These are phyloP conservation scores for Galeopsis tetrahit DNA, from an alignment of 257 asterid species.

Conservation along the genomic window DNA sequence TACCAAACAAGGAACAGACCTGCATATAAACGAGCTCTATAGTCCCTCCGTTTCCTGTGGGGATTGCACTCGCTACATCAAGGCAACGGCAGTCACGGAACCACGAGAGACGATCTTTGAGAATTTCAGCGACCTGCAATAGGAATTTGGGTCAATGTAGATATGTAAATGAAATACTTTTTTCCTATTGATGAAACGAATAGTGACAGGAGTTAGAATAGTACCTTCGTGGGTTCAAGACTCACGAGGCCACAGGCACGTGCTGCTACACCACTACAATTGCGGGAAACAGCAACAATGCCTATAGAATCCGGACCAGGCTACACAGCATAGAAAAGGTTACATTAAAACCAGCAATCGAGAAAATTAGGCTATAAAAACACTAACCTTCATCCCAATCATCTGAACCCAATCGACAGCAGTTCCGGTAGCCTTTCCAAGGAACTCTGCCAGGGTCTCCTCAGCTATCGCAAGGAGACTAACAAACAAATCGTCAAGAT, in stretches of 20 bases:
- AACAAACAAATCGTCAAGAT: not conserved
- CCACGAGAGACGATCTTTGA: conserved; percentile 97
- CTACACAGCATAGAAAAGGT: conserved; percentile 39
- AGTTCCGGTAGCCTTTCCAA: conserved; percentile 99
- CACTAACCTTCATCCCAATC: conserved; percentile 99
- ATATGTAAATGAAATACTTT: not conserved
- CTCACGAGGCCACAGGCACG: conserved; percentile 99
- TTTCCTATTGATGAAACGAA: not conserved
- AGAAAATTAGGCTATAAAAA: not conserved
- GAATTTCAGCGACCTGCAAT: conserved; percentile 85
- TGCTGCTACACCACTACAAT: conserved; percentile 96
- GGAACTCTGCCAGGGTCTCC: conserved; percentile 99
- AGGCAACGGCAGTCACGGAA: conserved; percentile 89
- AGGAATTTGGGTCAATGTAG: not conserved
- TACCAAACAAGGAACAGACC: conserved; percentile 41
- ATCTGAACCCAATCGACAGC: conserved; percentile 99
- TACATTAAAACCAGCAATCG: not conserved
- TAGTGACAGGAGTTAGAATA: not conserved
- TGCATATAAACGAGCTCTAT: conserved; percentile 91
- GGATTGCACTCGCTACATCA: conserved; percentile 70
- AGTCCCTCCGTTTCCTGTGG: conserved; percentile 93
- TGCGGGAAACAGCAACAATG: conserved; percentile 96
- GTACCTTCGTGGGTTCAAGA: conserved; percentile 97
- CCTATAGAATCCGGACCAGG: conserved; percentile 99
- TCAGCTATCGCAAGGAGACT: conserved; percentile 98